A percentile compares a stretch with the other conserved stretches of the same genome.
Evolutionary conservation across 129 eudicot species (phyloP).

Genomic region (carrot (Daucus carota)): DNA sequence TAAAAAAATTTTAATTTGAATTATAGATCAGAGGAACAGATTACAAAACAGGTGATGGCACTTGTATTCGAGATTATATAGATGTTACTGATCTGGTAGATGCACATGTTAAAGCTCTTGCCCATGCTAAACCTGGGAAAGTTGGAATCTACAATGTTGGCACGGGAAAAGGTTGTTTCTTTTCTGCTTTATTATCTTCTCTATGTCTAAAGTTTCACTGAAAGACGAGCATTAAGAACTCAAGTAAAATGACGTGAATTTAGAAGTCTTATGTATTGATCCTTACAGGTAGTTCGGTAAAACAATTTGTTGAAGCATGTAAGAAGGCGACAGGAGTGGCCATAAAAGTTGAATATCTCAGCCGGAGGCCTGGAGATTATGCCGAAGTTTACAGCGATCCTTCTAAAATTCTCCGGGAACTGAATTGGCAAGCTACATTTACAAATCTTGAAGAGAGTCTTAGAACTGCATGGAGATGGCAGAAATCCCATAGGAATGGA

Average conservation of each 20-base stretch:
- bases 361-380: constrained; percentile 86
- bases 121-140: constrained; percentile 58
- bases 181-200: neutral
- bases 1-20: no score
- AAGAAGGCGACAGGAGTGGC: constrained; percentile 77
- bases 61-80: constrained; percentile 78
- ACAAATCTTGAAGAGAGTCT: constrained; percentile 64
- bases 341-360: constrained; percentile 64
- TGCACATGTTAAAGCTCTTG: constrained; percentile 92
- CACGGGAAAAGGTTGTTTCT: constrained; percentile 69
- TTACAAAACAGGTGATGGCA: constrained; percentile 76
- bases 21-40: constrained; percentile 80
- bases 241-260: neutral
- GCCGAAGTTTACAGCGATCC: constrained; percentile 93
- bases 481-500: constrained; percentile 61
- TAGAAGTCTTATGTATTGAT: neutral
- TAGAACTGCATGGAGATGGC: constrained; percentile 91
- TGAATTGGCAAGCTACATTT: constrained; percentile 66
- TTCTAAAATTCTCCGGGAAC: constrained; percentile 56
- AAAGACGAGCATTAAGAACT: neutral
- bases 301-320: constrained; percentile 91
- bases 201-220: neutral
- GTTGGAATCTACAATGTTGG: constrained; percentile 88
- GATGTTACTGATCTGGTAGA: constrained; percentile 89
- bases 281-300: constrained; percentile 64